phyloP scores from a whole-genome alignment of 1,284 basidiomycete species.

The Cutaneotrichosporon spelunceum region DNA sequence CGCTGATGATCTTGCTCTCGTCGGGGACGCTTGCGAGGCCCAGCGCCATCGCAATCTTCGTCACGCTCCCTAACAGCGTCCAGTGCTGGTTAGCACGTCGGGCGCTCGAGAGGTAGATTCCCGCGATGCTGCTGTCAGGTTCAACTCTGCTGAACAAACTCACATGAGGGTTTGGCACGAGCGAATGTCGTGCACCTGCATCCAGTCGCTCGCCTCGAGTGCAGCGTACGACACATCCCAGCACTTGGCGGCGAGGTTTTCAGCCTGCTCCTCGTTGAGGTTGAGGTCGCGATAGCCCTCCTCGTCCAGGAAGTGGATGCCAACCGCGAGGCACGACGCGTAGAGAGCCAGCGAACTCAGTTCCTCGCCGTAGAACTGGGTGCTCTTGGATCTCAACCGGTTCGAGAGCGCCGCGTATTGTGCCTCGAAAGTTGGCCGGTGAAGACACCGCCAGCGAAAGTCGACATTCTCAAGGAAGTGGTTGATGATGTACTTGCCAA shows the following conservation, averaged over 20 bases:
- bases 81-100: conserved; percentile 30
- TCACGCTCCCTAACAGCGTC: conserved; percentile 29
- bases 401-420: conserved; percentile 24
- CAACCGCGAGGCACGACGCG: conserved; percentile 26
- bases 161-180: conserved; percentile 30
- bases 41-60: conserved; percentile 29
- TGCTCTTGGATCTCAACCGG: conserved; percentile 15
- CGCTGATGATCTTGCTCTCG: conserved; percentile 17
- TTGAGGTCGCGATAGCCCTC: conserved; percentile 27
- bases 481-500: conserved; percentile 24
- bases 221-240: conserved; percentile 29
- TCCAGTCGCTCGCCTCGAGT: conserved; percentile 31
- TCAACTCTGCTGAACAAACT: background rate
- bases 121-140: conserved; percentile 25
- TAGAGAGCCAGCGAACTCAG: conserved; percentile 28
- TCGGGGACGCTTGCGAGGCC: conserved; percentile 21
- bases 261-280: conserved; percentile 35
- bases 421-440: conserved; percentile 27
- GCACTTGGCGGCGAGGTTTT: conserved; percentile 32
- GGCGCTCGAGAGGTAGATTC: conserved; percentile 26
- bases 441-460: conserved; percentile 28
- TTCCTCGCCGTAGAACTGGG: conserved; percentile 24
- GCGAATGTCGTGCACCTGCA: conserved; percentile 32
- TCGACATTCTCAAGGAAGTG: conserved; percentile 25
- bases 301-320: conserved; percentile 30